phyloP scores from a whole-genome alignment of 148 eudicot species.

The Pharnaceum exiguum region DNA sequence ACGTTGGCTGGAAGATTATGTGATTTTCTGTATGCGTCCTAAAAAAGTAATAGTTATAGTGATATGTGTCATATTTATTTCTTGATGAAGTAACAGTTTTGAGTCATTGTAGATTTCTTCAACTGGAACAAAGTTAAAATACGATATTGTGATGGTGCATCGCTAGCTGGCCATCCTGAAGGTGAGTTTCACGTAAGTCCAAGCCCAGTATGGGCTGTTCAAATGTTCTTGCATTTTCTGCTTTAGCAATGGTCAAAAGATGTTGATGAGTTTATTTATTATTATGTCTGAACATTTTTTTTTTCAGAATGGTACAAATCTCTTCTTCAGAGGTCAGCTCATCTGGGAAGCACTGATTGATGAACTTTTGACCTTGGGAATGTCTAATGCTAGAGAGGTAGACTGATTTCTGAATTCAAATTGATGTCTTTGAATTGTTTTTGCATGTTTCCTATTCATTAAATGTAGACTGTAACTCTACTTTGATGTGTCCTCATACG shows the following conservation, averaged over 20 bases:
- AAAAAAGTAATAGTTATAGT: too few species aligned
- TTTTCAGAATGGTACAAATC: constrained; percentile 62
- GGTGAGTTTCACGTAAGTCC: constrained; percentile 56
- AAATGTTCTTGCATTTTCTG: background rate
- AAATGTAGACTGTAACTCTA: too few species aligned
- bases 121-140: constrained; percentile 92
- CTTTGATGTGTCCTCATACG: too few species aligned
- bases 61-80: background rate
- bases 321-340: constrained; percentile 87
- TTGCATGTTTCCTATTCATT: background rate
- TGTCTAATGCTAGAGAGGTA: constrained; percentile 71
- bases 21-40: too few species aligned
- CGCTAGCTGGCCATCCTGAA: constrained; percentile 72
- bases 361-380: constrained; percentile 67
- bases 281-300: constrained; percentile 14
- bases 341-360: constrained; percentile 84
- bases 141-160: constrained; percentile 95
- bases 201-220: constrained; percentile 1
- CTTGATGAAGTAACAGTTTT: constrained; percentile 2
- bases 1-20: too few species aligned
- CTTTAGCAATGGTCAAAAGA: constrained; percentile 1
- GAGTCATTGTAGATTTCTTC: constrained; percentile 62
- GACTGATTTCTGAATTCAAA: background rate
- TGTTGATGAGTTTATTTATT: constrained; percentile 1
- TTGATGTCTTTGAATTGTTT: background rate